Evolutionary conservation across 495 filamentous ascomycete genomes (phyloP).

Genomic region (Aspergillus cavernicola): DNA sequence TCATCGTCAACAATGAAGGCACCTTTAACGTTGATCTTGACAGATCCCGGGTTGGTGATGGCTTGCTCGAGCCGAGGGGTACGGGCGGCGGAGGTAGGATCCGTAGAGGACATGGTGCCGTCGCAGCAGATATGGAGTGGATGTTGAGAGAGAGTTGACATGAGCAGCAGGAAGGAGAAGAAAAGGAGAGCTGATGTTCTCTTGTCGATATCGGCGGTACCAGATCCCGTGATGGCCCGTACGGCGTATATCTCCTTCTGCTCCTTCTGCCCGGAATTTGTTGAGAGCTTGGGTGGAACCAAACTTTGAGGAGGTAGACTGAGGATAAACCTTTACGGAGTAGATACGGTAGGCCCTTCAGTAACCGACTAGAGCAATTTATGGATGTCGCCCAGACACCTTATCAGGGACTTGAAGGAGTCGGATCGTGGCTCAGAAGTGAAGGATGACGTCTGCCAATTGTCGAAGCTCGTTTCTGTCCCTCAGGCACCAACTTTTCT

Average conservation of each 20-base stretch:
- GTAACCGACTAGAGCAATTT: background rate
- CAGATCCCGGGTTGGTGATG: slow-evolving; percentile 77
- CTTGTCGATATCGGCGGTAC: slow-evolving; percentile 21
- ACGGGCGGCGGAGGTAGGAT: slow-evolving; percentile 21
- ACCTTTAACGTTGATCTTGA: slow-evolving; percentile 91
- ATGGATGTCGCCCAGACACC: background rate
- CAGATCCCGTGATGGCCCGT: slow-evolving; percentile 40
- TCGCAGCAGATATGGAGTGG: slow-evolving; percentile 18
- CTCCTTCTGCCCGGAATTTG: slow-evolving; percentile 37
- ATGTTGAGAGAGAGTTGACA: slow-evolving; percentile 3
- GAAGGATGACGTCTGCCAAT: slow-evolving; percentile 5
- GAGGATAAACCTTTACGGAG: background rate
- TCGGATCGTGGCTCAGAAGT: background rate
- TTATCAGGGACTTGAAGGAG: too few relatives aligned
- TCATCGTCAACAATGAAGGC: slow-evolving; percentile 93
- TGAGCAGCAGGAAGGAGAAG: background rate
- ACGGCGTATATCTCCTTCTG: slow-evolving; percentile 43
- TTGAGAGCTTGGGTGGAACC: slow-evolving; percentile 25
- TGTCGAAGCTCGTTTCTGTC: background rate
- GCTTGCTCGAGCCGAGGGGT: slow-evolving; percentile 55
- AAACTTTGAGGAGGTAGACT: slow-evolving; percentile 12
- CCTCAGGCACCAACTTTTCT: slow-evolving; percentile 1
- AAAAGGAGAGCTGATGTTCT: slow-evolving; percentile 10
- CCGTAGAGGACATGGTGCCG: slow-evolving; percentile 19
- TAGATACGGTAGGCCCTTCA: background rate